These are phyloP conservation scores for Akanthomyces muscarius DNA, from an alignment of 2,329 filamentous ascomycete genomes.

Conservation along the genomic window DNA sequence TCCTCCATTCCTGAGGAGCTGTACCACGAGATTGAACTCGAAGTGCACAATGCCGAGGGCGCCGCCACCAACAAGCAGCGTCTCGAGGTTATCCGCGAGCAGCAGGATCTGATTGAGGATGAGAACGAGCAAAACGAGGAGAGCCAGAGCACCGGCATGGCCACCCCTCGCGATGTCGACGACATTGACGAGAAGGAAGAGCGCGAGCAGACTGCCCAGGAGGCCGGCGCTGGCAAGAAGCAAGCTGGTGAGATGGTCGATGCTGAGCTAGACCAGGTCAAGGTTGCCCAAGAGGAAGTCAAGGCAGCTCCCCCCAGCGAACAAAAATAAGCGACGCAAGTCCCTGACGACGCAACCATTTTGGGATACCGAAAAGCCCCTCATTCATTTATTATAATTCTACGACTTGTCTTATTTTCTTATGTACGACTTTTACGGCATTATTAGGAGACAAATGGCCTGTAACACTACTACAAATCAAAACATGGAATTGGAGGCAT, in stretches of 20 bases:
- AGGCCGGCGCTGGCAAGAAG: constrained; percentile 43
- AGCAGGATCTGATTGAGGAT: constrained; percentile 96
- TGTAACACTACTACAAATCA: constrained; percentile 17
- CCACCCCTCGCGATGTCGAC: constrained; percentile 77
- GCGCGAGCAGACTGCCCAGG: constrained; percentile 50
- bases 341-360: background rate
- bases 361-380: background rate
- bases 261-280: constrained; percentile 36
- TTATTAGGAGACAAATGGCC: constrained; percentile 11
- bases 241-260: constrained; percentile 52
- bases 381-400: constrained; percentile 18
- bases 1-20: constrained; percentile 95
- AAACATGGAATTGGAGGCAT: constrained; percentile 14
- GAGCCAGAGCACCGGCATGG: constrained; percentile 69
- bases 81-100: constrained; percentile 95
- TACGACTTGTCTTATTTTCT: constrained; percentile 19
- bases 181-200: constrained; percentile 95
- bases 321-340: constrained; percentile 13
- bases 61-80: constrained; percentile 98
- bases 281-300: background rate
- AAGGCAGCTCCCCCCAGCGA: constrained; percentile 8
- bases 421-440: constrained; percentile 20
- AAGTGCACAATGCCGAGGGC: constrained; percentile 94
- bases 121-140: constrained; percentile 89
- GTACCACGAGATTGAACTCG: constrained; percentile 98